Conservation (phyloP, 768 basidiomycete genomes). For the Mycena capillaripes region DNA sequence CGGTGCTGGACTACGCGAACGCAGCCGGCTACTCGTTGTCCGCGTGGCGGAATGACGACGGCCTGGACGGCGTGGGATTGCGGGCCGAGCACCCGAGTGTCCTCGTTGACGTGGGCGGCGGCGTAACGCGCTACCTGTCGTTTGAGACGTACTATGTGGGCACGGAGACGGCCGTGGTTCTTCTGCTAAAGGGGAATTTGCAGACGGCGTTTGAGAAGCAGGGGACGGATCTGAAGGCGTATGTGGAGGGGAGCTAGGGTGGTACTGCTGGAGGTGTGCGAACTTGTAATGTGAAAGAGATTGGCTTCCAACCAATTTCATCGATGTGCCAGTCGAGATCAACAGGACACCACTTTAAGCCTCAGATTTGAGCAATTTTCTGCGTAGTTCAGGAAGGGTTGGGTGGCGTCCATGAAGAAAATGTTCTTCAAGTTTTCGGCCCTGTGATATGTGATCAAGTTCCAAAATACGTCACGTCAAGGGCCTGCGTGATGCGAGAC, state of each 20-base stretch:
- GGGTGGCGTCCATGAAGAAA: slow-evolving; percentile 5
- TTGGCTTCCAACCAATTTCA: slow-evolving; percentile 7
- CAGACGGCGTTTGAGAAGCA: slow-evolving; percentile 25
- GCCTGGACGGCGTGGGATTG: slow-evolving; percentile 19
- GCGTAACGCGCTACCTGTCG: slow-evolving; percentile 21
- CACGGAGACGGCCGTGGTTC: slow-evolving; percentile 9
- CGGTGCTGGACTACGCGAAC: slow-evolving; percentile 14
- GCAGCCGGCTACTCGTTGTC: slow-evolving; percentile 16
- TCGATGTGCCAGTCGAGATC: slow-evolving; percentile 10
- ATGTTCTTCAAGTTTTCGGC: no score
- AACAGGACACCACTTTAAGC: slow-evolving; percentile 8
- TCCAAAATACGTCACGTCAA: no score
- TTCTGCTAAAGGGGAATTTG: slow-evolving; percentile 20
- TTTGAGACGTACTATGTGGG: slow-evolving; percentile 25
- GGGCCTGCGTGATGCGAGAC: no score
- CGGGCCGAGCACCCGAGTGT: slow-evolving; percentile 26
- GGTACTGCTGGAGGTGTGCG: slow-evolving; percentile 3
- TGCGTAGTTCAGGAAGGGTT: not conserved
- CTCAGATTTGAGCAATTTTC: slow-evolving; percentile 2
- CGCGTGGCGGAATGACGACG: slow-evolving; percentile 23
- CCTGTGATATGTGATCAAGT: no score
- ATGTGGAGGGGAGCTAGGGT: slow-evolving; percentile 19
- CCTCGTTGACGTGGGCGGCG: slow-evolving; percentile 20
- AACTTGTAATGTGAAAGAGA: slow-evolving; percentile 13
- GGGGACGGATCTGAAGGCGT: slow-evolving; percentile 20